Conservation (phyloP, 768 basidiomycete species). For the Favolaschia claudopus region DNA sequence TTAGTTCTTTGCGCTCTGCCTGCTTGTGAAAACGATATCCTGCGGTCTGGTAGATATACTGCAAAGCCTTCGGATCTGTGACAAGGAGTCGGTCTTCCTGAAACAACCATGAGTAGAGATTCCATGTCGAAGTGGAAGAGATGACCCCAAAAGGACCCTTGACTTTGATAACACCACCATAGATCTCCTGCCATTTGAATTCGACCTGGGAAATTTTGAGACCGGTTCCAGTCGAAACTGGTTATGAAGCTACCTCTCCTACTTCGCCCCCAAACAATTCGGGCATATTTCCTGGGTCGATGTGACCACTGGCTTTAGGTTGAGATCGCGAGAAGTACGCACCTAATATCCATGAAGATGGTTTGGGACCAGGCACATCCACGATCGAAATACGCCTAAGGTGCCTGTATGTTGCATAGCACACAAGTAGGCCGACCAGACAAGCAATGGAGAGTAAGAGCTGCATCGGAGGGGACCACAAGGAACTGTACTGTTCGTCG, state of each 20-base stretch:
- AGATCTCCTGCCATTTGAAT: conserved; percentile 52
- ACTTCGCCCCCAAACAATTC: conserved; percentile 43
- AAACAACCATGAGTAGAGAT: neutral
- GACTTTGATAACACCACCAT: conserved; percentile 48
- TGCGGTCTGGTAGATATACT: conserved; percentile 52
- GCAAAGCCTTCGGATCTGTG: conserved; percentile 57
- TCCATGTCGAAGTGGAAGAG: neutral
- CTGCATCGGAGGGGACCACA: conserved; percentile 17
- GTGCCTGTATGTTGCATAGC: conserved; percentile 40
- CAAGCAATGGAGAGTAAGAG: conserved; percentile 17
- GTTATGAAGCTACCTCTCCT: conserved; percentile 34
- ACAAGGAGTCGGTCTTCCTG: conserved; percentile 55
- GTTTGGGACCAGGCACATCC: conserved; percentile 43
- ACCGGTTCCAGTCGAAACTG: conserved; percentile 15
- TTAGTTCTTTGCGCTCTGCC: conserved; percentile 44
- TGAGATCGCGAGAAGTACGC: neutral
- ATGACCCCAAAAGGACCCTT: conserved; percentile 48
- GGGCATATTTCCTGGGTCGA: conserved; percentile 33
- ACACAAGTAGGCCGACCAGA: conserved; percentile 10
- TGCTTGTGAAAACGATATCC: conserved; percentile 53
- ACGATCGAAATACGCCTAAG: conserved; percentile 42
- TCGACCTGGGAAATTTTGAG: conserved; percentile 40
- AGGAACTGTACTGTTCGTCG: conserved; percentile 13
- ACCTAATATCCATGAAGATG: conserved; percentile 51
- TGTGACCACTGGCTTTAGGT: neutral